These are phyloP conservation scores for Fonsecaea monophora DNA, from an alignment of 2,329 filamentous ascomycete species.

Conservation along the genomic window DNA sequence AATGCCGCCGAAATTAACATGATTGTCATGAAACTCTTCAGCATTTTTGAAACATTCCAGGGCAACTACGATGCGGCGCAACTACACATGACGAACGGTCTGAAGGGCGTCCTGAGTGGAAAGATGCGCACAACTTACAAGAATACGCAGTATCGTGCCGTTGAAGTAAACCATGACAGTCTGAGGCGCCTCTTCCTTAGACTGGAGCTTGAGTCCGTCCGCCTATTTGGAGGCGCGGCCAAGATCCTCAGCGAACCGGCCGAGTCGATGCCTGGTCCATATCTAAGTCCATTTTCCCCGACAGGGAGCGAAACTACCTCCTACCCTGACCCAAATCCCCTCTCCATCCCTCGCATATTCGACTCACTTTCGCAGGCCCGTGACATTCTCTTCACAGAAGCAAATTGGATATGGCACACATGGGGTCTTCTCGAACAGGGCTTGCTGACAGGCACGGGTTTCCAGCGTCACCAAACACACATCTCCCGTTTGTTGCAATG, in stretches of 20 bases:
- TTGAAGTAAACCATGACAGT: constrained; percentile 33
- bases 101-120: constrained; percentile 33
- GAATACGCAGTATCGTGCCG: constrained; percentile 35
- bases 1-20: constrained; percentile 38
- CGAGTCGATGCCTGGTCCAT: constrained; percentile 10
- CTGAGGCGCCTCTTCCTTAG: constrained; percentile 32
- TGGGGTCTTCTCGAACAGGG: constrained; percentile 35
- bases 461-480: constrained; percentile 35
- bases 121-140: constrained; percentile 36
- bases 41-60: constrained; percentile 40
- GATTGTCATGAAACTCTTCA: constrained; percentile 36
- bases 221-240: constrained; percentile 28
- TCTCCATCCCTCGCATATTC: constrained; percentile 34
- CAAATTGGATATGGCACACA: constrained; percentile 39
- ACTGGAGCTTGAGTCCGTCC: constrained; percentile 36
- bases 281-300: constrained; percentile 17
- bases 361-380: constrained; percentile 36
- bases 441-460: constrained; percentile 25
- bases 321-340: constrained; percentile 29
- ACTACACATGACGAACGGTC: constrained; percentile 31
- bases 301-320: neutral
- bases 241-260: constrained; percentile 35
- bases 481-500: constrained; percentile 38
- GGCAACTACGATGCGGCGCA: constrained; percentile 35
- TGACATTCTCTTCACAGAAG: constrained; percentile 39